Evolutionary conservation across 2,329 filamentous ascomycete species (phyloP).

Genomic region (Penicillium hordei): DNA sequence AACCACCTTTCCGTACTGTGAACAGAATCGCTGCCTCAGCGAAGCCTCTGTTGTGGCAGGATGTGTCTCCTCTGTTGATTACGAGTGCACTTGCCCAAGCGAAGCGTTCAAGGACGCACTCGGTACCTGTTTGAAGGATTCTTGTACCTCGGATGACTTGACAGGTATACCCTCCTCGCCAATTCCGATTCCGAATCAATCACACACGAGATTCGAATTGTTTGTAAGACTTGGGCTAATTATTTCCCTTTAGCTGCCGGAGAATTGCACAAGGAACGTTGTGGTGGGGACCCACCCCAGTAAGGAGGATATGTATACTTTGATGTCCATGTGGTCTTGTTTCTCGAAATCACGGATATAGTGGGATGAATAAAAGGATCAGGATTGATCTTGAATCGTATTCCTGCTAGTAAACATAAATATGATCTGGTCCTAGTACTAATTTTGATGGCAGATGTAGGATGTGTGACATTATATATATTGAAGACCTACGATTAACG

Average conservation of each 20-base stretch:
- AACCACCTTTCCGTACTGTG: not conserved
- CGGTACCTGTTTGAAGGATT: slow-evolving; percentile 10
- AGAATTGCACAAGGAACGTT: slow-evolving; percentile 12
- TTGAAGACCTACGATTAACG: too few species aligned
- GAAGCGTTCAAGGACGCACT: slow-evolving; percentile 19
- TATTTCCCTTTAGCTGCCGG: slow-evolving; percentile 8
- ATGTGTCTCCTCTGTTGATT: slow-evolving; percentile 17
- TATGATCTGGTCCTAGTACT: not conserved
- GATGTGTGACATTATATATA: not conserved
- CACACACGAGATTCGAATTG: not conserved
- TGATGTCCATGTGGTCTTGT: not conserved
- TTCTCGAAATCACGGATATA: not conserved
- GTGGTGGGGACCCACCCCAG: slow-evolving; percentile 1
- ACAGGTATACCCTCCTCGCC: slow-evolving; percentile 8
- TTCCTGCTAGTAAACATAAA: not conserved
- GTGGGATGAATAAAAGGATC: not conserved
- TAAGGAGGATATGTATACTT: not conserved
- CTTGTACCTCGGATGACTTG: slow-evolving; percentile 17
- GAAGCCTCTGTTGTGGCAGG: slow-evolving; percentile 17
- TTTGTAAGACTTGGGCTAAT: not conserved
- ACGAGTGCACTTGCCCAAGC: slow-evolving; percentile 21
- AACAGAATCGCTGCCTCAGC: slow-evolving; percentile 15
- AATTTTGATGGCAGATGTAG: not conserved
- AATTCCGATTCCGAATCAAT: rapidly evolving
- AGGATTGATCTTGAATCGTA: not conserved